Evolutionary conservation across 1,139 yeast species (phyloP).

Genomic region (Blastobotrys raffinosifermentans): DNA sequence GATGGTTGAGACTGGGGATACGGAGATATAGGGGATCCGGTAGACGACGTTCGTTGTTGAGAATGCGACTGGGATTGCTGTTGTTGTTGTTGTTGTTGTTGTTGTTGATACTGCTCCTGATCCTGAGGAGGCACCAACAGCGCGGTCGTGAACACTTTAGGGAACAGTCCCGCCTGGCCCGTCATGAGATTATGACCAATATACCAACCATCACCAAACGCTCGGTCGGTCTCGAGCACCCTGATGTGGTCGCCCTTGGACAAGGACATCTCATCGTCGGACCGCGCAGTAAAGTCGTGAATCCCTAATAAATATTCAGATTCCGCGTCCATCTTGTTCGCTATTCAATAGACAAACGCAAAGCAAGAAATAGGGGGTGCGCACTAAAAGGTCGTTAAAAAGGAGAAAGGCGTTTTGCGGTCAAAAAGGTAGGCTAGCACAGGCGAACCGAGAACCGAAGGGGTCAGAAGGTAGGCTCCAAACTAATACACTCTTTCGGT

Average conservation of each 20-base stretch:
- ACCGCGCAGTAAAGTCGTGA: slow-evolving; percentile 78
- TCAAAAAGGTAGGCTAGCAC: no score
- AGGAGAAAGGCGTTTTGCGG: no score
- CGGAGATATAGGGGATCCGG: neutral
- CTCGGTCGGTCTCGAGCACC: slow-evolving; percentile 86
- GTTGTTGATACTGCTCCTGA: slow-evolving; percentile 5
- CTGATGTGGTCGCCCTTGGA: slow-evolving; percentile 81
- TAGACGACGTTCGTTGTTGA: neutral
- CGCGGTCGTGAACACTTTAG: slow-evolving; percentile 62
- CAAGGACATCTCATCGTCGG: slow-evolving; percentile 83
- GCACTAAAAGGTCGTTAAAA: no score
- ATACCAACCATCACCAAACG: slow-evolving; percentile 97
- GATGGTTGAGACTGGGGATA: slow-evolving; percentile 38
- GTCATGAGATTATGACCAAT: slow-evolving; percentile 71
- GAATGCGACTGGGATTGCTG: slow-evolving; percentile 6
- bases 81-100: slow-evolving; percentile 5
- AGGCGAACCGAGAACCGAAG: no score
- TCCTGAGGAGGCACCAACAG: slow-evolving; percentile 17
- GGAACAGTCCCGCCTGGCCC: slow-evolving; percentile 77
- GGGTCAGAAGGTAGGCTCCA: no score
- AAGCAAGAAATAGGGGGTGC: no score
- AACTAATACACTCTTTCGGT: no score
- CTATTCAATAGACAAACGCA: no score
- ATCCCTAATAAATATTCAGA: slow-evolving; percentile 47
- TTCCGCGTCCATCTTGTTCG: no score